Conservation (phyloP, 1,284 basidiomycete genomes). For the Rhodotorula mucilaginosa region DNA sequence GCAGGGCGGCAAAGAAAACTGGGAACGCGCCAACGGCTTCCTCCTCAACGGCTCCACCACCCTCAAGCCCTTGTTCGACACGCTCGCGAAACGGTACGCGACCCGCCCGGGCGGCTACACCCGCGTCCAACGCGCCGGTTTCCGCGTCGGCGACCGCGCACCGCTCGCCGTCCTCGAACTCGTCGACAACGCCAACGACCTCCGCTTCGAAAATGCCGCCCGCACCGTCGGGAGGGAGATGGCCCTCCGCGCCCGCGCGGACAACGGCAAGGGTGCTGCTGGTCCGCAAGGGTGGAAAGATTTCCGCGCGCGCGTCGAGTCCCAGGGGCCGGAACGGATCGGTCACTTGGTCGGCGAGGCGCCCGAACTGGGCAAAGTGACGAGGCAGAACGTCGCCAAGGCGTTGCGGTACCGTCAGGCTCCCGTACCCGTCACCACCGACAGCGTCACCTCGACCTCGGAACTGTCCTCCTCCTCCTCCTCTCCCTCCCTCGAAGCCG, state of each 20-base stretch:
- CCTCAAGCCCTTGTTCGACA: slow-evolving; percentile 75
- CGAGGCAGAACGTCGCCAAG: slow-evolving; percentile 36
- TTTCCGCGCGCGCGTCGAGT: slow-evolving; percentile 23
- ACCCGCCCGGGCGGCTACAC: slow-evolving; percentile 90
- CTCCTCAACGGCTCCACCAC: slow-evolving; percentile 56
- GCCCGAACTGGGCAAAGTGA: slow-evolving; percentile 13
- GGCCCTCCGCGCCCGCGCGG: slow-evolving; percentile 23
- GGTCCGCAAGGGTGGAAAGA: slow-evolving; percentile 12
- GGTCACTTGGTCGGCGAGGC: not conserved
- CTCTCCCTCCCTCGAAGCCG: not conserved
- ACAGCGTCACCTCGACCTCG: not conserved
- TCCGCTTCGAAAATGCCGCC: slow-evolving; percentile 80
- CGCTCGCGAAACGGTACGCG: slow-evolving; percentile 77
- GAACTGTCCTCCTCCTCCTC: not conserved
- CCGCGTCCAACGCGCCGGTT: slow-evolving; percentile 83
- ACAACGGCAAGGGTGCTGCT: too few species aligned
- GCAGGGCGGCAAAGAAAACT: slow-evolving; percentile 54
- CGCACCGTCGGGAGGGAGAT: slow-evolving; percentile 74
- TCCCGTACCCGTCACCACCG: slow-evolving; percentile 3
- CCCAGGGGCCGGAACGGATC: slow-evolving; percentile 6
- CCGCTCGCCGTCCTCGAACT: slow-evolving; percentile 88
- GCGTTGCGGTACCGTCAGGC: slow-evolving; percentile 25
- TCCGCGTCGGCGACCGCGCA: slow-evolving; percentile 87
- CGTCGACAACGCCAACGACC: slow-evolving; percentile 87
- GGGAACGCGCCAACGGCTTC: slow-evolving; percentile 53